Conservation (phyloP, 371 early-diverging fungal genomes). For the Syncephalastrum monosporum region DNA sequence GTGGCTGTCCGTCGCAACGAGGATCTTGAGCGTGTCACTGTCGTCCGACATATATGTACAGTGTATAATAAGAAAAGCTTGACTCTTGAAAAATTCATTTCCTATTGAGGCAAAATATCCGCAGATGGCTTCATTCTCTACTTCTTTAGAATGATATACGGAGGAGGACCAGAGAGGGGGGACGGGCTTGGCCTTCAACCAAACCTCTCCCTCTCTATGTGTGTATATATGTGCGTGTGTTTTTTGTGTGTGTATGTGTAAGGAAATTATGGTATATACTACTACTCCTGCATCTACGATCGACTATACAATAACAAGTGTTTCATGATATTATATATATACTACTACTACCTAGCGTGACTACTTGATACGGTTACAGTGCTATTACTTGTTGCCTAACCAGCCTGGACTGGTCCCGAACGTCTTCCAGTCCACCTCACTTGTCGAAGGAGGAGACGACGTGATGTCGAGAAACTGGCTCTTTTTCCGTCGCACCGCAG, state of each 20-base stretch:
- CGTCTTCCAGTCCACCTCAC: conserved; percentile 22
- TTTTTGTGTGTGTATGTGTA: background rate
- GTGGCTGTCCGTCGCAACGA: conserved; percentile 97
- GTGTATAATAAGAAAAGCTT: too few species aligned
- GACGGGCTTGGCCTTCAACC: background rate
- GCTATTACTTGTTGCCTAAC: conserved; percentile 11
- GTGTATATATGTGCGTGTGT: too few species aligned
- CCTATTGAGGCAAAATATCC: too few species aligned
- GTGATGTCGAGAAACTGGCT: conserved; percentile 9
- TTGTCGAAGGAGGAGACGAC: conserved; percentile 18
- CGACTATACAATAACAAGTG: conserved; percentile 1
- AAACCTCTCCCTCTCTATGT: background rate
- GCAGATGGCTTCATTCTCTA: too few species aligned
- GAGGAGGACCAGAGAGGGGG: too few species aligned
- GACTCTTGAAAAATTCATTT: too few species aligned
- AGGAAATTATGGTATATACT: too few species aligned
- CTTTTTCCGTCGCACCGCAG: conserved; percentile 14
- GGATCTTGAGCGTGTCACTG: conserved; percentile 53
- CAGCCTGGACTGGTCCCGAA: conserved; percentile 9
- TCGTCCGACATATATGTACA: too few species aligned
- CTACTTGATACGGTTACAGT: too few species aligned
- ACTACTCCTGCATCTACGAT: too few species aligned
- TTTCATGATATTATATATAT: background rate
- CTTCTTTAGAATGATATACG: too few species aligned
- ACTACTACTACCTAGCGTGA: background rate